Conservation (phyloP, 805 yeast genomes). For the Lachancea quebecensis region DNA sequence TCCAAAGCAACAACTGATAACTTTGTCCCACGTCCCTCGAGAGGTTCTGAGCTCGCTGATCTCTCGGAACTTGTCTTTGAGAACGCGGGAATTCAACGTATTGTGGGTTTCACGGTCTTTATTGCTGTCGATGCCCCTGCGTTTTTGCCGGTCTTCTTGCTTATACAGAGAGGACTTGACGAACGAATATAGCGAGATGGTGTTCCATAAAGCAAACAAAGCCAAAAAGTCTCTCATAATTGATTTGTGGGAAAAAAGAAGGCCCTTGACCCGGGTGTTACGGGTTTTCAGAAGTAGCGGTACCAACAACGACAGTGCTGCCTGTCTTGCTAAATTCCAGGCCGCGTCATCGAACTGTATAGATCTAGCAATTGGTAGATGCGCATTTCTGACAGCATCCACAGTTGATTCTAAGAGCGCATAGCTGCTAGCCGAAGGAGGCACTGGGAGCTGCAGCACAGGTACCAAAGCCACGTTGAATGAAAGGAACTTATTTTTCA, state of each 20-base stretch:
- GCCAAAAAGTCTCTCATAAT: conserved; percentile 14
- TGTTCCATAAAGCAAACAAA: conserved; percentile 17
- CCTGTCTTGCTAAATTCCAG: conserved; percentile 10
- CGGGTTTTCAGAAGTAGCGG: conserved; percentile 10
- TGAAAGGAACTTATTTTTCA: neutral
- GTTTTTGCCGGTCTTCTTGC: neutral
- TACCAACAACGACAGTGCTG: conserved; percentile 11
- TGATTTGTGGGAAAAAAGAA: conserved; percentile 14
- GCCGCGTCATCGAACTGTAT: conserved; percentile 3
- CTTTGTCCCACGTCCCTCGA: conserved; percentile 14
- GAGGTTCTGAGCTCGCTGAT: conserved; percentile 19
- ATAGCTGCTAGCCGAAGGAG: conserved; percentile 15
- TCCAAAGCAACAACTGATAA: conserved; percentile 19
- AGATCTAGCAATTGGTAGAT: neutral
- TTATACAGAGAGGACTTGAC: conserved; percentile 5
- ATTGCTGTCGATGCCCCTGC: neutral
- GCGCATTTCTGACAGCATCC: conserved; percentile 4
- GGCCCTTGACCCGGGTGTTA: conserved; percentile 6
- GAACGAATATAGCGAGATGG: conserved; percentile 13
- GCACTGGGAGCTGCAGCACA: conserved; percentile 2
- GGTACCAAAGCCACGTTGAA: conserved; percentile 3
- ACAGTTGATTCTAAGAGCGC: conserved; percentile 12
- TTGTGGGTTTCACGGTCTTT: neutral
- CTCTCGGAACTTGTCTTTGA: conserved; percentile 21
- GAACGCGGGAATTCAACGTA: conserved; percentile 11